Evolutionary conservation across 192 early-diverging fungal species (phyloP), one percentile per base, ranked within the genome.

Genomic region (Spizellomyces sp.): DNA sequence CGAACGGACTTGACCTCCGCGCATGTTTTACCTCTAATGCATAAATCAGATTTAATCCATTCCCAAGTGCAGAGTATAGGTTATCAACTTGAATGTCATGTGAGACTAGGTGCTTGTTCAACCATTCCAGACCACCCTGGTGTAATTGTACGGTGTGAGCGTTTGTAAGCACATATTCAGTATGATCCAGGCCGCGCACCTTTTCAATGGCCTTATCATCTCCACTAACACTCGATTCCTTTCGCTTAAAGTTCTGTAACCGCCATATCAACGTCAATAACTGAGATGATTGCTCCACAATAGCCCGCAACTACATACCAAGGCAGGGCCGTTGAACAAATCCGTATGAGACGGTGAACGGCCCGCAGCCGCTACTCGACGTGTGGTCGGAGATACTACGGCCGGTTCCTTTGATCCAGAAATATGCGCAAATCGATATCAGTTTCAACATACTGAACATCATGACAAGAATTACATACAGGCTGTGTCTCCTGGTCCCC

Each of bases 151-250:
- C 1, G 41, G 43, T 62, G 45, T 69, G 15, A 62, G 12, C 41
- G 6, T 57, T 41, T 55, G 9, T 4, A 17, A 36, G 27, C 27
- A 36, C 27, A 36, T 3, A 36, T 36, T 6, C 50, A 17, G 55
- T 3, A 42, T 22, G 10, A n/a, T 48, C 9, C 45, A 27, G 43
- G 62, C 12, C 55, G 15, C 67, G 2, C 15, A 79, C 79, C 77
- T 82, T 85, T 77, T 85, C 84, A 64, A 85, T 76, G 19, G 81
- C 81, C 43, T 73, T 76, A 57, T 85, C 84, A 52, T 85, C 84
- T 1, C 84, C 84, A 48, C 77, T 79, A 9, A 57, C 62, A 42
- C 73, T 76, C 56, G 83, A 62, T 72, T 81, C 80, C 66, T 77
- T 78, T 54, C 72, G 64, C 61, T 79, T 80, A 66, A 85, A 58